A percentile compares a stretch with the other conserved stretches of the same genome.
Conservation (phyloP, 164 flowering plant genomes). For the Aristolochia californica region DNA sequence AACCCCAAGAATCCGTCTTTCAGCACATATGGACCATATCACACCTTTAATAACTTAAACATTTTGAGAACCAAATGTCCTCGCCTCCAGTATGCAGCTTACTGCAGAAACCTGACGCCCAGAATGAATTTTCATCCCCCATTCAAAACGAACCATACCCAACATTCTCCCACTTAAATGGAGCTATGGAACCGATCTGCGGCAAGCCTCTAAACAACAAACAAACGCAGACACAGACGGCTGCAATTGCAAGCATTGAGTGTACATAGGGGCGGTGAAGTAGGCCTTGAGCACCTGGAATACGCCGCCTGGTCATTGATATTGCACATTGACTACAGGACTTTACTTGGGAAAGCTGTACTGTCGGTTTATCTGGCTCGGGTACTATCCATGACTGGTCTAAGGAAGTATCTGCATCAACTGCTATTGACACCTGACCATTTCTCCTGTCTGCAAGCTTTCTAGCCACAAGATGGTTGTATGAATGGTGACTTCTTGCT, state of each 20-base stretch:
- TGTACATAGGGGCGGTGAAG: slow-evolving; percentile 67
- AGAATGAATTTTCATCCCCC: neutral
- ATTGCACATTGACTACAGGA: slow-evolving; percentile 52
- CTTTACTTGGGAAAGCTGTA: slow-evolving; percentile 8
- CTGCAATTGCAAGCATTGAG: slow-evolving; percentile 77
- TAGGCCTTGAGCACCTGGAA: slow-evolving; percentile 41
- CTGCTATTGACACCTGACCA: slow-evolving; percentile 49
- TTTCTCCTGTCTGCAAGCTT: slow-evolving; percentile 51
- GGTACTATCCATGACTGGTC: slow-evolving; percentile 17
- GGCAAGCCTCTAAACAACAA: slow-evolving; percentile 55
- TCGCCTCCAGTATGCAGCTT: neutral
- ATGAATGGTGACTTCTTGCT: slow-evolving; percentile 53
- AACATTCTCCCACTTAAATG: slow-evolving; percentile 65
- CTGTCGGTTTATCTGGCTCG: slow-evolving; percentile 9
- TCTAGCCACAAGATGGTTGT: slow-evolving; percentile 55
- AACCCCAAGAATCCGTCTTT: neutral
- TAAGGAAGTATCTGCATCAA: slow-evolving; percentile 23
- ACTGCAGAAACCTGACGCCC: too few species aligned
- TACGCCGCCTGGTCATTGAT: slow-evolving; percentile 20
- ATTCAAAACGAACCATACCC: slow-evolving; percentile 27
- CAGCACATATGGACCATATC: neutral
- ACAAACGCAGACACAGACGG: slow-evolving; percentile 88
- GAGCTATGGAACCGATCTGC: slow-evolving; percentile 35
- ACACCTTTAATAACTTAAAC: neutral
- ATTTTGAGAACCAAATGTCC: neutral